Base-by-base conservation (phyloP, 805 yeast species). In the Soucietia sequanensis region DNA sequence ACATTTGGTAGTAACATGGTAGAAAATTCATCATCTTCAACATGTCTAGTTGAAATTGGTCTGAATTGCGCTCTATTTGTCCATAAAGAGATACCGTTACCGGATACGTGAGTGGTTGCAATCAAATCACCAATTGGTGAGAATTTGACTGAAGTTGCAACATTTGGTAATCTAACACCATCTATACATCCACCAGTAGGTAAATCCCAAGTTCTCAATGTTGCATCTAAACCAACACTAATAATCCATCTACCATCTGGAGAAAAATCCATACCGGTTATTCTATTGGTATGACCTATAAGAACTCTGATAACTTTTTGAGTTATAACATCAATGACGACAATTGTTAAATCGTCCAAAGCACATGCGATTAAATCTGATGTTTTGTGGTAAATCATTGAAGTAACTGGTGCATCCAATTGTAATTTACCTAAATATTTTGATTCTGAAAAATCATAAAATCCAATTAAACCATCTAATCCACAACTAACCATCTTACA, bases 161-260 rank as follows among this genome's bases (percentile, higher is more conserved):
- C 90, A 47, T 72, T 78, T 2, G 83, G 79, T 17, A 93, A 72
- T 34, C 68, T 65, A 12, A 91, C 80, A 43, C 96, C 97, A 64
- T 93, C 99, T 38, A 93, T 88, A 60, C 98, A 91, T 1, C 90
- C 87, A 31, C 99, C 98, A 1, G 96, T 84, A 27, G 98, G 98
- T 40, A 93, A 74, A 58, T 93, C 98, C 98, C 98, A 93, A 0
- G 96, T 88, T 52, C 99, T 77, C 31, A 93, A 70, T 0, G 98
- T 89, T 2, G 86, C 73, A 56, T 93, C 99, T 41, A 89, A 68
- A 1, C 89, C 75, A 1, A 86, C 80, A 16, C 93, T 79, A 6
- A 93, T 80, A 23, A 93, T 65, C 97, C 98, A 93, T 57, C 97
- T 79, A 23, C 97, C 98, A 57, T 90, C 91, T 4, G 96, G 95